phyloP scores from a whole-genome alignment of 192 early-diverging fungal species.

The Mortierella hygrophila region DNA sequence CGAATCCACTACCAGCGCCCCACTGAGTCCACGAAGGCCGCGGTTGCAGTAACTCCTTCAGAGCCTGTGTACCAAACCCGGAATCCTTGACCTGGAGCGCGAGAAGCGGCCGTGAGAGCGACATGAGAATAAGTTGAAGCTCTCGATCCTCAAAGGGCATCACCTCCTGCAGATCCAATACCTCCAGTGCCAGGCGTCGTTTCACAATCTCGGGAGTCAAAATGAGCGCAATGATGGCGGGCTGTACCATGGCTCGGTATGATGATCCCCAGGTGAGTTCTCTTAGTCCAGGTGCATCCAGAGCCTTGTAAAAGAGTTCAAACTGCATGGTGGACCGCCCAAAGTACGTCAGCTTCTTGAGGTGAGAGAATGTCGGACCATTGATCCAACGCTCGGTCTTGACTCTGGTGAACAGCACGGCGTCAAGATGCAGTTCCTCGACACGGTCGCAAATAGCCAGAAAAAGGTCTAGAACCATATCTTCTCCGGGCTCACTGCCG shows the following conservation, averaged over 20 bases:
- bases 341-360: not conserved
- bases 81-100: not conserved
- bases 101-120: not conserved
- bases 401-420: not conserved
- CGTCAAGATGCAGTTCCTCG: not conserved
- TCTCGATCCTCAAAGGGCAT: not conserved
- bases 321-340: not conserved
- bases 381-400: not conserved
- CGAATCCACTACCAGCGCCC: not conserved
- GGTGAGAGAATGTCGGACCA: not conserved
- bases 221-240: not conserved
- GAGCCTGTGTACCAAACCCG: not conserved
- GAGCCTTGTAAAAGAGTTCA: not conserved
- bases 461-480: not conserved
- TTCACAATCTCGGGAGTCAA: not conserved
- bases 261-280: not conserved
- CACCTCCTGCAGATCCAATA: not conserved
- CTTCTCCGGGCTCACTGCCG: not conserved
- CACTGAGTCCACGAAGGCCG: not conserved
- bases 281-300: not conserved
- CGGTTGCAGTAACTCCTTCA: not conserved
- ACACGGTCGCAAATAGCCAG: not conserved
- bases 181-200: not conserved
- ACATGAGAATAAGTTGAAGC: not conserved
- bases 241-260: not conserved